Conservation (phyloP, 306 rosid species). For the Medicago lupulina region DNA sequence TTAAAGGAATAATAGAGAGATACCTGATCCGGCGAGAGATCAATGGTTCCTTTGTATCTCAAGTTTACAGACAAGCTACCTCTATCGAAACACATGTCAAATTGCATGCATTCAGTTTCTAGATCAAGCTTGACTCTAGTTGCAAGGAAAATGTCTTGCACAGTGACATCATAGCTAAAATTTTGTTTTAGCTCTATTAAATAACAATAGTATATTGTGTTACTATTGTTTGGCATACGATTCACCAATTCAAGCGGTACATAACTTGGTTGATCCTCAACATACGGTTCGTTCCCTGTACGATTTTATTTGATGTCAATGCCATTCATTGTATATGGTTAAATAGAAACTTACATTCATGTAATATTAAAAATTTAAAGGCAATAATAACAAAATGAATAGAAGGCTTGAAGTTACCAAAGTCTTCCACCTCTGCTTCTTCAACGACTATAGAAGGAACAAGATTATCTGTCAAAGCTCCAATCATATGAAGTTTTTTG, state of each 20-base stretch:
- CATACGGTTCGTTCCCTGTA: slow-evolving; percentile 57
- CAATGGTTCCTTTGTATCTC: slow-evolving; percentile 3
- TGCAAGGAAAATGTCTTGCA: slow-evolving; percentile 64
- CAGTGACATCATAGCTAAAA: slow-evolving; percentile 54
- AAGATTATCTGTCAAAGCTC: no score
- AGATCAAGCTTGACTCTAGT: slow-evolving; percentile 58
- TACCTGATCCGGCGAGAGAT: background rate
- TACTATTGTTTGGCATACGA: slow-evolving; percentile 30
- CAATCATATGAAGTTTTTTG: no score
- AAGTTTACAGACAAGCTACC: slow-evolving; percentile 60
- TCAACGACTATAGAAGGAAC: no score
- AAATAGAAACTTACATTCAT: background rate
- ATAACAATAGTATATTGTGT: slow-evolving; percentile 67
- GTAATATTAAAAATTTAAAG: background rate
- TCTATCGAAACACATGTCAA: slow-evolving; percentile 56
- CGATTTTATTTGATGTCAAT: slow-evolving; percentile 21
- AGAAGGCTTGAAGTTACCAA: no score
- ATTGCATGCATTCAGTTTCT: slow-evolving; percentile 53
- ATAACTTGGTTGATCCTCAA: slow-evolving; percentile 66
- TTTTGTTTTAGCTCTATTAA: slow-evolving; percentile 63
- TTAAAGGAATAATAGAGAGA: background rate
- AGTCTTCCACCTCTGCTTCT: no score
- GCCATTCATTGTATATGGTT: background rate
- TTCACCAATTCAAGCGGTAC: slow-evolving; percentile 66
- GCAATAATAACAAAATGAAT: no score